phyloP scores from a whole-genome alignment of 352 stramenopile species.

The Phytophthora agathidicida region DNA sequence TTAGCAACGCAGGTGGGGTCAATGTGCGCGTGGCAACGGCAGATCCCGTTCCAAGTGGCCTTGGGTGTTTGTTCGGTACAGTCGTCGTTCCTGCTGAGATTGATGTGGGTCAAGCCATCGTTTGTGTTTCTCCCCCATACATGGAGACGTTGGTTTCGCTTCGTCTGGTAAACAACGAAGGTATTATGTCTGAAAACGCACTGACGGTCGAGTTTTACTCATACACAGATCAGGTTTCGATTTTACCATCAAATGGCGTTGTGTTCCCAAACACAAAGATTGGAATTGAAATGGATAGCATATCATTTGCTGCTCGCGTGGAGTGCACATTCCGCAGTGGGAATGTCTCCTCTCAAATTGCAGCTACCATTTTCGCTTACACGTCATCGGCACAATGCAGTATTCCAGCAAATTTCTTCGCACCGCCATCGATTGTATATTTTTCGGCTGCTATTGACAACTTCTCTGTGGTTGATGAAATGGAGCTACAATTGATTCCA shows the following conservation, averaged over 20 bases:
- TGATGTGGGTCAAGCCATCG: slow-evolving; percentile 12
- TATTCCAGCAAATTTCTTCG: slow-evolving; percentile 13
- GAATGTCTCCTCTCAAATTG: not conserved
- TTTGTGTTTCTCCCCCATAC: slow-evolving; percentile 41
- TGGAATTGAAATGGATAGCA: slow-evolving; percentile 18
- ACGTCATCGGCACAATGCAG: slow-evolving; percentile 19
- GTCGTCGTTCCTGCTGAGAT: slow-evolving; percentile 24
- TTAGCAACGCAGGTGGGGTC: slow-evolving; percentile 18
- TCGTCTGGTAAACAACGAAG: slow-evolving; percentile 26
- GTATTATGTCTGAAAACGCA: slow-evolving; percentile 44
- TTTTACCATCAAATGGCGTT: slow-evolving; percentile 39
- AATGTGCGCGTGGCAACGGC: slow-evolving; percentile 25
- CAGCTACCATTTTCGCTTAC: slow-evolving; percentile 8
- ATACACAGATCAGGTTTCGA: not conserved
- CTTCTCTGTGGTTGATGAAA: slow-evolving; percentile 22
- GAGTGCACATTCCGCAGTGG: slow-evolving; percentile 34
- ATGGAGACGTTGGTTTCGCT: slow-evolving; percentile 21
- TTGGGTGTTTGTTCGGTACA: slow-evolving; percentile 48
- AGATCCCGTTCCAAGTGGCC: slow-evolving; percentile 10
- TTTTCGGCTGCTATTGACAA: slow-evolving; percentile 37
- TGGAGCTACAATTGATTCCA: slow-evolving; percentile 13
- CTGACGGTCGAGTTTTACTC: slow-evolving; percentile 42
- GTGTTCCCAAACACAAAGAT: slow-evolving; percentile 38
- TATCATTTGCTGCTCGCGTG: slow-evolving; percentile 21
- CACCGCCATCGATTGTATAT: not conserved